Percentiles rank a stretch among this genome's conserved stretches.
phyloP scores from a whole-genome alignment of 164 flowering plant species.

The Tetracentron sinense region DNA sequence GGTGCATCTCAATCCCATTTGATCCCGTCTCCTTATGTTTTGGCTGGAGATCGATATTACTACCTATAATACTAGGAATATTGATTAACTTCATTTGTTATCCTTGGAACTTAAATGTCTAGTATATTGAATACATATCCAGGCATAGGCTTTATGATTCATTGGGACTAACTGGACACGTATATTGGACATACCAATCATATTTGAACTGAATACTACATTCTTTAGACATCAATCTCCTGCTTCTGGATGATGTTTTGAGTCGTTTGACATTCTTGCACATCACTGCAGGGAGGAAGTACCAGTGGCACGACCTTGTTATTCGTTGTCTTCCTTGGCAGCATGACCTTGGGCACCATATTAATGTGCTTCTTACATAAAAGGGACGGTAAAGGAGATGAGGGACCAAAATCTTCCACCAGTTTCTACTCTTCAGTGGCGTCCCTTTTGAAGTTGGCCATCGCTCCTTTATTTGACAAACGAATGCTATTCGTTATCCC shows the following conservation, averaged over 20 bases:
- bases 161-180: not conserved
- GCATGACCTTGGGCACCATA: constrained; percentile 73
- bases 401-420: constrained; percentile 32
- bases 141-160: no score
- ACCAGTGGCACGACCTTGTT: constrained; percentile 67
- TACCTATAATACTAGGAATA: no score
- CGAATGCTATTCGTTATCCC: constrained; percentile 80
- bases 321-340: constrained; percentile 68
- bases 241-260: no score
- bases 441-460: constrained; percentile 38
- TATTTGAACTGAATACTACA: no score
- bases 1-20: no score
- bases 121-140: no score
- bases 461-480: constrained; percentile 53
- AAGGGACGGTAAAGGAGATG: constrained; percentile 40
- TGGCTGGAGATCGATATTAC: no score
- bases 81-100: no score
- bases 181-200: not conserved
- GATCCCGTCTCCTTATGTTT: no score
- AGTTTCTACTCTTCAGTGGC: constrained; percentile 37
- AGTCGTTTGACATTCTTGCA: not conserved
- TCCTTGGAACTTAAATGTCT: no score
- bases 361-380: constrained; percentile 75
- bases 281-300: constrained; percentile 61
- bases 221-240: no score